Evolutionary conservation across 2,329 filamentous ascomycete genomes (phyloP).

Genomic region (Pochonia chlamydosporia): DNA sequence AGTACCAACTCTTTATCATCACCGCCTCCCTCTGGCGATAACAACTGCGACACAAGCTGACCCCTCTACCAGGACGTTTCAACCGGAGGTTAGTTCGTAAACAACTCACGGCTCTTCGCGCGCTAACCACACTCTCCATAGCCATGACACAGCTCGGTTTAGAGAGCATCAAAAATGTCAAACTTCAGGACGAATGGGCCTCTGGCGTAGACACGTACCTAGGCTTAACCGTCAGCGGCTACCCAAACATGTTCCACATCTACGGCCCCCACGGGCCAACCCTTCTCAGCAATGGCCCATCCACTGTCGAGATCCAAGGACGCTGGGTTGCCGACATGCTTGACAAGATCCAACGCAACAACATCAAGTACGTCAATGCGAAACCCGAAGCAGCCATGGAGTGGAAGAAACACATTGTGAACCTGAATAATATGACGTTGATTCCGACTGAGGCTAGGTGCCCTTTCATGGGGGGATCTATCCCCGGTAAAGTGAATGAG

Average conservation of each 20-base stretch:
- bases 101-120: background rate
- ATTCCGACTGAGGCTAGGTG: constrained; percentile 41
- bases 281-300: constrained; percentile 49
- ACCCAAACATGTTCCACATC: constrained; percentile 46
- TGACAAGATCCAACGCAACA: constrained; percentile 34
- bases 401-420: constrained; percentile 45
- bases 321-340: constrained; percentile 49
- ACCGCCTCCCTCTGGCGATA: background rate
- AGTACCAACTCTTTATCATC: too few species aligned
- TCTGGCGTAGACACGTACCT: constrained; percentile 37
- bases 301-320: constrained; percentile 48
- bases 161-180: constrained; percentile 29
- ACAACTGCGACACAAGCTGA: background rate
- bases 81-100: constrained; percentile 30
- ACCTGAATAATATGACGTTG: constrained; percentile 38
- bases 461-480: constrained; percentile 51
- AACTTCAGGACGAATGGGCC: constrained; percentile 37
- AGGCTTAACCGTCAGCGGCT: constrained; percentile 35
- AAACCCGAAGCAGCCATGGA: constrained; percentile 35
- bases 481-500: constrained; percentile 49
- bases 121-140: background rate
- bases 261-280: constrained; percentile 55
- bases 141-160: constrained; percentile 41
- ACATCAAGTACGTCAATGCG: constrained; percentile 45
- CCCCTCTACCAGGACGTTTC: constrained; percentile 20